phyloP scores from a whole-genome alignment of 2,329 filamentous ascomycete genomes.

The Penicillium sp. region DNA sequence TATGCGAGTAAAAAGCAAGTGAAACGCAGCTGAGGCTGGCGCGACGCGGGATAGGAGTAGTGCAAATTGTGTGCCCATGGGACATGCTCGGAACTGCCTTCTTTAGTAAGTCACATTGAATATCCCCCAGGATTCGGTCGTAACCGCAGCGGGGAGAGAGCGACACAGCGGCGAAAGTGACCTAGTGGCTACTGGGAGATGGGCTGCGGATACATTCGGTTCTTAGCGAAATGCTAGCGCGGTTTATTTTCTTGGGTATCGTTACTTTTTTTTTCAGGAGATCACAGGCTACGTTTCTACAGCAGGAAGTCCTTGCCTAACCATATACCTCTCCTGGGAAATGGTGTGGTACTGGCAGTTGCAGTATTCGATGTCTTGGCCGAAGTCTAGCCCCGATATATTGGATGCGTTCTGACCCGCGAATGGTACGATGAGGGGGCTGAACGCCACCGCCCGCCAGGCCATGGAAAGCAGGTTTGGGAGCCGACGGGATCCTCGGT shows the following conservation, averaged over 20 bases:
- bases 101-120: conserved; percentile 17
- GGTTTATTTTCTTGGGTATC: background rate
- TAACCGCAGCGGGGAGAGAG: conserved; percentile 15
- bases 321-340: background rate
- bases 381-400: background rate
- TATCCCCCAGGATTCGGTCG: conserved; percentile 26
- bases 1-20: conserved; percentile 7
- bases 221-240: background rate
- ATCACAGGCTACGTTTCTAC: background rate
- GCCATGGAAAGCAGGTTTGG: background rate
- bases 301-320: background rate
- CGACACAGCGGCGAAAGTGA: background rate
- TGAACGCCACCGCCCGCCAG: conserved; percentile 1
- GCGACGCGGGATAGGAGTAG: background rate
- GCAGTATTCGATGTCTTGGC: background rate
- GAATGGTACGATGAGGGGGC: conserved; percentile 2
- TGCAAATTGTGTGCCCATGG: background rate
- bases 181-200: background rate
- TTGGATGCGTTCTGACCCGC: background rate
- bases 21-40: background rate
- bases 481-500: background rate
- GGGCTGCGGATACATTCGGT: background rate
- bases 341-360: background rate
- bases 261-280: background rate
- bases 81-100: conserved; percentile 25